phyloP scores from a whole-genome alignment of 2,329 filamentous ascomycete species.

The Xylaria polymorpha region DNA sequence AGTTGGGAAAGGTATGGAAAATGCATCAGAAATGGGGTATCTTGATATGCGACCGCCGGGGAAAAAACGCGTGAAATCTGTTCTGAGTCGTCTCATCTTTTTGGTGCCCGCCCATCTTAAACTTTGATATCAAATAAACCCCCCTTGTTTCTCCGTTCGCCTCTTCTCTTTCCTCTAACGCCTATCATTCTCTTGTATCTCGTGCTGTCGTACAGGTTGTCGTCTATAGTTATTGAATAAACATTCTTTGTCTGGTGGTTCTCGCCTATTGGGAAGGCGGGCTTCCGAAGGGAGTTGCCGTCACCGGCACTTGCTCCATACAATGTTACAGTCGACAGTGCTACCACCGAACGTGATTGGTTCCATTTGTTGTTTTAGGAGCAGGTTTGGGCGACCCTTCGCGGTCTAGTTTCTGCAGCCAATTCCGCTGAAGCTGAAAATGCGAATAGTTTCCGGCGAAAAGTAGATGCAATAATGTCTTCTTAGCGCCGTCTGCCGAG shows the following conservation, averaged over 20 bases:
- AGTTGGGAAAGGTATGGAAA: conserved; percentile 12
- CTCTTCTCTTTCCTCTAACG: conserved; percentile 26
- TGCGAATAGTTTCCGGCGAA: conserved; percentile 75
- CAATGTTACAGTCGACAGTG: not conserved
- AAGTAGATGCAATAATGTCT: conserved; percentile 77
- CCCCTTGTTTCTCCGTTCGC: conserved; percentile 25
- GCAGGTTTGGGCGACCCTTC: conserved; percentile 42
- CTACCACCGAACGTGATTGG: conserved; percentile 2
- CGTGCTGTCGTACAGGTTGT: not conserved
- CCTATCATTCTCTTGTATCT: conserved; percentile 26
- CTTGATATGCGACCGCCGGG: conserved; percentile 24
- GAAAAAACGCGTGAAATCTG: conserved; percentile 29
- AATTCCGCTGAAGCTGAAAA: conserved; percentile 52
- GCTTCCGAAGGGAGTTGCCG: not conserved
- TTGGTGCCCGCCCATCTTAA: conserved; percentile 13
- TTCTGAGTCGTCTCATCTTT: conserved; percentile 27
- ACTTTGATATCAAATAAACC: conserved; percentile 17
- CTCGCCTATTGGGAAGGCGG: not conserved
- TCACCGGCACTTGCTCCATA: not conserved
- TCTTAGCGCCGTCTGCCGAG: conserved; percentile 42
- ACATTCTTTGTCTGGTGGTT: not conserved
- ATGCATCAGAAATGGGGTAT: conserved; percentile 43
- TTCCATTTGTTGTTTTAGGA: not conserved
- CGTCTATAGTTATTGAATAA: conserved; percentile 12
- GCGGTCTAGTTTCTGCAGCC: conserved; percentile 65